Evolutionary conservation across 176 grass and related monocot species (phyloP).

Genomic region (Avena insularis): DNA sequence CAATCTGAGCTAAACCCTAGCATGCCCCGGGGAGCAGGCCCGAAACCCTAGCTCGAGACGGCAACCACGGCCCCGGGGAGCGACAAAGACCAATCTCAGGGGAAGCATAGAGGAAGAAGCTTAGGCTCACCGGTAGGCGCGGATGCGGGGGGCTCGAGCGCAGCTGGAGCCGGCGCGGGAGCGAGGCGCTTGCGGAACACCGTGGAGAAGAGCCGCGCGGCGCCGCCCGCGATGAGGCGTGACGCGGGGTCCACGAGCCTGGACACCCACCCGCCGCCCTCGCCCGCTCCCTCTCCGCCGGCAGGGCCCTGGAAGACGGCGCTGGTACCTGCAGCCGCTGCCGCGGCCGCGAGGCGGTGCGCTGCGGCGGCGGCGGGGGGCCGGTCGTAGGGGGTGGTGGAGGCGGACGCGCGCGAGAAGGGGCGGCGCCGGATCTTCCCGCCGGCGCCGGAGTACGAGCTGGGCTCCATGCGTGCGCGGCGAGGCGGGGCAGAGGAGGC

Average conservation of each 20-base stretch:
- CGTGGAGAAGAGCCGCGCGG: constrained; percentile 75
- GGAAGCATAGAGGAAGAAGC: constrained; percentile 1
- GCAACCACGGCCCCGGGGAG: constrained; percentile 3
- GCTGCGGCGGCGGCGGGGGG: constrained; percentile 52
- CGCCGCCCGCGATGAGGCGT: constrained; percentile 73
- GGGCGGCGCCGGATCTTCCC: constrained; percentile 79
- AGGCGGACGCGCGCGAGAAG: constrained; percentile 14
- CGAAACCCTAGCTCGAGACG: constrained; percentile 47
- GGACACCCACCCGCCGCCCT: not conserved
- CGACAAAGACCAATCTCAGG: not conserved
- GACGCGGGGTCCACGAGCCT: constrained; percentile 80
- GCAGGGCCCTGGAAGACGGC: not conserved
- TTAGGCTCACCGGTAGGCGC: constrained; percentile 39
- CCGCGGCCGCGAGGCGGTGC: constrained; percentile 36
- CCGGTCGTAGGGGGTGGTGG: constrained; percentile 68
- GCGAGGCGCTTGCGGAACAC: constrained; percentile 75
- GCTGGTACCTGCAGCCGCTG: not conserved
- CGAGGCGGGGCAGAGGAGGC: not conserved
- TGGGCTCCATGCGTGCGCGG: constrained; percentile 56
- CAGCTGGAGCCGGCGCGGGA: not conserved
- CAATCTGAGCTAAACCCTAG: constrained; percentile 49
- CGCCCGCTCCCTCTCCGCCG: not conserved
- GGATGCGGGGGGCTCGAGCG: not conserved
- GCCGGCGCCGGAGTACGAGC: constrained; percentile 58
- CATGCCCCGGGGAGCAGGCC: not conserved